These are phyloP conservation scores for Verticillium longisporum DNA, from an alignment of 2,329 filamentous ascomycete species.

Conservation along the genomic window DNA sequence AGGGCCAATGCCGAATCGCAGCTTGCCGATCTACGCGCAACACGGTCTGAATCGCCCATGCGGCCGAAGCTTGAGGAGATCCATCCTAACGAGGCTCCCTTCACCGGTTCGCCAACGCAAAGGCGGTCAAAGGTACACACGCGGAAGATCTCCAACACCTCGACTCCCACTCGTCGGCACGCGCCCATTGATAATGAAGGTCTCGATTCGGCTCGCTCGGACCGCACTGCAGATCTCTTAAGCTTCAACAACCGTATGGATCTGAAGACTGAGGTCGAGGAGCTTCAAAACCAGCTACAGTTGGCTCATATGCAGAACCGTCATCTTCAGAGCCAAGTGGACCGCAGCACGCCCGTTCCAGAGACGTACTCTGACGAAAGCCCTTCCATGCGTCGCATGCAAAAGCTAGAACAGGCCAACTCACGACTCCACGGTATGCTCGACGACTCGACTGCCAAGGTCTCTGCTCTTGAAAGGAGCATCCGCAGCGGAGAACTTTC, in stretches of 20 bases:
- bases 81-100: slow-evolving; percentile 71
- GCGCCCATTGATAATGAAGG: slow-evolving; percentile 43
- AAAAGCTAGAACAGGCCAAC: slow-evolving; percentile 90
- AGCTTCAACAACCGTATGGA: slow-evolving; percentile 87
- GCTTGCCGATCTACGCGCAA: slow-evolving; percentile 67
- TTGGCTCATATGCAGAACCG: slow-evolving; percentile 92
- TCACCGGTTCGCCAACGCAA: slow-evolving; percentile 68
- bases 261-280: slow-evolving; percentile 80
- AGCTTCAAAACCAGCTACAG: slow-evolving; percentile 90
- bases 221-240: slow-evolving; percentile 76
- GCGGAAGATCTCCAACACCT: slow-evolving; percentile 62
- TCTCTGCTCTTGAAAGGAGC: slow-evolving; percentile 80
- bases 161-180: slow-evolving; percentile 70
- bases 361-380: slow-evolving; percentile 65
- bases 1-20: slow-evolving; percentile 78
- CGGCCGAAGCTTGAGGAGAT: slow-evolving; percentile 82
- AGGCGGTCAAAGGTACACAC: slow-evolving; percentile 47
- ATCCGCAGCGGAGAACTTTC: slow-evolving; percentile 83
- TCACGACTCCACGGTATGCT: slow-evolving; percentile 88
- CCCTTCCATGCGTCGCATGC: slow-evolving; percentile 71
- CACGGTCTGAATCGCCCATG: slow-evolving; percentile 60
- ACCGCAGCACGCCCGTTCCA: slow-evolving; percentile 55
- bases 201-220: slow-evolving; percentile 72
- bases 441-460: slow-evolving; percentile 88
- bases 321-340: slow-evolving; percentile 82